These are phyloP conservation scores for Ruellia speciosa DNA, from an alignment of 305 asterid genomes.

Conservation along the genomic window DNA sequence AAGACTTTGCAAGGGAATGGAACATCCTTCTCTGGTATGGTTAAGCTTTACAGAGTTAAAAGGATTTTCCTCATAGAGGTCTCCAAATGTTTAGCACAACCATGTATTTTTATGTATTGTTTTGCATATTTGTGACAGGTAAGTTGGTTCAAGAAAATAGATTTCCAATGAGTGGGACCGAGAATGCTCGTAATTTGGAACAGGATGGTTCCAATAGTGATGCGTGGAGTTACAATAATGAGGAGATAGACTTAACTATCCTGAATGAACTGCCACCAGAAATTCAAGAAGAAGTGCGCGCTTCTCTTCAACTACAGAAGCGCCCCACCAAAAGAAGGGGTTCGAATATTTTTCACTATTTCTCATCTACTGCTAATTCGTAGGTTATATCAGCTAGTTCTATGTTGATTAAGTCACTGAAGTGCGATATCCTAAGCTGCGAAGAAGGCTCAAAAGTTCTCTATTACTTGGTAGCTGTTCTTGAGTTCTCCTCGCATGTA, in stretches of 20 bases:
- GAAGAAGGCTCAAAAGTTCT: too few species aligned
- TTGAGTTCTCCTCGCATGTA: too few species aligned
- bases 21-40: conserved; percentile 46
- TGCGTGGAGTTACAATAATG: conserved; percentile 51
- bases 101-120: background rate
- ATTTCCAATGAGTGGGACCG: background rate
- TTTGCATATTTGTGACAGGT: conserved; percentile 14
- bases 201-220: conserved; percentile 28
- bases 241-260: conserved; percentile 68
- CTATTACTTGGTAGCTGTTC: too few species aligned
- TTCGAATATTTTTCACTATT: conserved; percentile 59
- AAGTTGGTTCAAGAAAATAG: conserved; percentile 22
- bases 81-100: conserved; percentile 1
- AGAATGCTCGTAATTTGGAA: conserved; percentile 19
- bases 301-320: conserved; percentile 62
- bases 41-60: background rate
- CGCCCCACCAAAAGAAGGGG: conserved; percentile 54
- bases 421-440: too few species aligned
- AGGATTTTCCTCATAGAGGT: too few species aligned
- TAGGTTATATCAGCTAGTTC: conserved; percentile 4
- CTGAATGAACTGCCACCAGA: conserved; percentile 63
- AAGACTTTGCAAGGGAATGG: conserved; percentile 30
- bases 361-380: conserved; percentile 34
- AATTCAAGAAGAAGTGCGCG: conserved; percentile 74
- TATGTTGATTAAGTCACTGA: too few species aligned